Base-by-base conservation (phyloP, 306 rosid species). In the Rosa persica region DNA sequence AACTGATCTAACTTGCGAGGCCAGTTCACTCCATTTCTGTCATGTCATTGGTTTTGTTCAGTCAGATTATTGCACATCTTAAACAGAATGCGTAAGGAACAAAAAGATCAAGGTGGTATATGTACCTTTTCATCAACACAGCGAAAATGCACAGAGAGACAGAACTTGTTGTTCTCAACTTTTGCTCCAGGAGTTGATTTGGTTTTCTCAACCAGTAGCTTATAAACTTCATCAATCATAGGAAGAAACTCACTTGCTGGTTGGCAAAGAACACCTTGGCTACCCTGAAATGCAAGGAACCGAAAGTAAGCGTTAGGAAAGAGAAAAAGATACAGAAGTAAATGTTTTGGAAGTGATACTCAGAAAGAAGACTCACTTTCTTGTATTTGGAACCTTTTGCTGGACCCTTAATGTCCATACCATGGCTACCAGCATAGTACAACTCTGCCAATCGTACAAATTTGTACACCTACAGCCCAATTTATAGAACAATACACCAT, bases 361-460 rank as follows among this genome's bases (percentile, higher is more conserved):
- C 42, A 67, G 54, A 12, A 36, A 52, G 39, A 27, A 52, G 60
- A 84, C 97, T 85, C 75, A 92, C 98, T 83, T 86, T 81, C 76
- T 77, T 86, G 89, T 82, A 77, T 87, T 89, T 87, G 78, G 91
- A 84, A 74, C 81, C 86, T 84, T 78, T 89, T 76, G 95, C 86
- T 46, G 98, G 98, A 13, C 98, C 98, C 81, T 89, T 82, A 73
- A 95, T 95, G 80, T 95, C 99, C 99, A 95, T 95, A 34, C 99
- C 99, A 89, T 95, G 99, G 85, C 99, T 95, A 75, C 99, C 99
- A 30, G 98, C 98, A 81, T 94, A 94, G 83, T 92, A 94, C 60
- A 94, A 76, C 81, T 94, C 98, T 52, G 92, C 93, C 87, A 94
- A 79, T 7, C 86, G 89, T 76, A 94, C 96, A 80, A 94, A 94